phyloP scores from a whole-genome alignment of 2,329 filamentous ascomycete species.

The Microdochium trichocladiopsis region DNA sequence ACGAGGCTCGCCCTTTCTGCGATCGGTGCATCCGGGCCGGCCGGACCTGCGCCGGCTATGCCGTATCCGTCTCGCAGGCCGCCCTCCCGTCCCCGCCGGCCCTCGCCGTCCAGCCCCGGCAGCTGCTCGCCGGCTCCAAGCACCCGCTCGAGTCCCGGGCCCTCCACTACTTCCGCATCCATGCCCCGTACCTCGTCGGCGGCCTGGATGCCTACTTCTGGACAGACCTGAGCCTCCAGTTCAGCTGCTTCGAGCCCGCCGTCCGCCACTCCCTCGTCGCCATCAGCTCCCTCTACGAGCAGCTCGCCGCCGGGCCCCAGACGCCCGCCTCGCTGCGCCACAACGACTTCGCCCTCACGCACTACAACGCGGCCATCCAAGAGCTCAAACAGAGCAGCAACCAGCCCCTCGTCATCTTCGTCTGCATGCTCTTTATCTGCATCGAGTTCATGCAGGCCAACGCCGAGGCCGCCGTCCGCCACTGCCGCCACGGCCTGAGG shows the following conservation, averaged over 20 bases:
- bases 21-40: slow-evolving; percentile 46
- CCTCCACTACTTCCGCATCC: slow-evolving; percentile 31
- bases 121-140: slow-evolving; percentile 17
- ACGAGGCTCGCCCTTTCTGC: slow-evolving; percentile 46
- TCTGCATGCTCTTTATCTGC: background rate
- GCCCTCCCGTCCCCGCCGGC: background rate
- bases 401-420: background rate
- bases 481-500: background rate
- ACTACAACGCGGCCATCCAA: background rate
- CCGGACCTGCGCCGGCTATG: slow-evolving; percentile 49
- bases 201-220: slow-evolving; percentile 35
- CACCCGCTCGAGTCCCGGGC: slow-evolving; percentile 23
- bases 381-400: background rate
- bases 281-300: slow-evolving; percentile 39
- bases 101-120: slow-evolving; percentile 6
- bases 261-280: slow-evolving; percentile 42
- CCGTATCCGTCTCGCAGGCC: background rate
- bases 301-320: slow-evolving; percentile 10
- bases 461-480: background rate
- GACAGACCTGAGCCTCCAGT: slow-evolving; percentile 35
- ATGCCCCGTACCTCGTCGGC: slow-evolving; percentile 31
- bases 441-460: background rate
- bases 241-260: slow-evolving; percentile 35
- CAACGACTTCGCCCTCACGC: background rate
- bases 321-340: slow-evolving; percentile 1